phyloP scores from a whole-genome alignment of 2,329 filamentous ascomycete species.

The Zasmidium citrigriseum region DNA sequence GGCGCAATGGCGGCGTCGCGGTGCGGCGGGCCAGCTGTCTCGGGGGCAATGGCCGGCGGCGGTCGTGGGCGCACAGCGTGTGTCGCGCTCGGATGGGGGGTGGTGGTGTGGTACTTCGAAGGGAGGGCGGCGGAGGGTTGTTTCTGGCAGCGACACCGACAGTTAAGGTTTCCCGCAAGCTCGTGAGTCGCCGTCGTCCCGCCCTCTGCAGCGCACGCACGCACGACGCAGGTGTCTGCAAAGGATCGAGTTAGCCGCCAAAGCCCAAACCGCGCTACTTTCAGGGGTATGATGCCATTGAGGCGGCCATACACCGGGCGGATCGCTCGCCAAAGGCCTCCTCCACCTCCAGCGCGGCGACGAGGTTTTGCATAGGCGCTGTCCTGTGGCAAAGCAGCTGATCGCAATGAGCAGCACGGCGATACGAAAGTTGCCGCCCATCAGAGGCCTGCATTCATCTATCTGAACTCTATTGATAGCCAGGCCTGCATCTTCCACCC shows the following conservation, averaged over 20 bases:
- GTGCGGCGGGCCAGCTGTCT: too few relatives aligned
- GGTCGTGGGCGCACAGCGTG: neutral
- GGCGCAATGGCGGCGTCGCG: neutral
- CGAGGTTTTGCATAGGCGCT: conserved; percentile 1
- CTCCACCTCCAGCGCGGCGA: too few relatives aligned
- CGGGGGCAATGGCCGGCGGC: neutral
- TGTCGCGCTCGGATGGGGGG: neutral
- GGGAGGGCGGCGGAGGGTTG: neutral
- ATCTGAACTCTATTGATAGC: conserved; percentile 5
- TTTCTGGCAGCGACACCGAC: neutral
- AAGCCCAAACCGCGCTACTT: neutral
- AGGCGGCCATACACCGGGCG: neutral
- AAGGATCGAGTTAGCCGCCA: neutral
- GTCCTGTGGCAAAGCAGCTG: conserved; percentile 1
- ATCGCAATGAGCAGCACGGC: neutral
- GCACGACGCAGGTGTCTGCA: too few relatives aligned
- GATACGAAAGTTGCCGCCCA: neutral
- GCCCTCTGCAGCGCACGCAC: neutral
- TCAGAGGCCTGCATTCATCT: neutral
- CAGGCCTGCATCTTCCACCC: neutral
- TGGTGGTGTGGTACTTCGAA: too few relatives aligned
- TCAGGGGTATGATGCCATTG: neutral
- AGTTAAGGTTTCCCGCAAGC: neutral
- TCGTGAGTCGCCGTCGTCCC: neutral
- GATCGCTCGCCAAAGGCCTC: neutral